Percentiles rank a stretch among this genome's conserved stretches.
These are phyloP conservation scores for Astragalus membranaceus DNA, from an alignment of 306 rosid genomes.

Conservation along the genomic window DNA sequence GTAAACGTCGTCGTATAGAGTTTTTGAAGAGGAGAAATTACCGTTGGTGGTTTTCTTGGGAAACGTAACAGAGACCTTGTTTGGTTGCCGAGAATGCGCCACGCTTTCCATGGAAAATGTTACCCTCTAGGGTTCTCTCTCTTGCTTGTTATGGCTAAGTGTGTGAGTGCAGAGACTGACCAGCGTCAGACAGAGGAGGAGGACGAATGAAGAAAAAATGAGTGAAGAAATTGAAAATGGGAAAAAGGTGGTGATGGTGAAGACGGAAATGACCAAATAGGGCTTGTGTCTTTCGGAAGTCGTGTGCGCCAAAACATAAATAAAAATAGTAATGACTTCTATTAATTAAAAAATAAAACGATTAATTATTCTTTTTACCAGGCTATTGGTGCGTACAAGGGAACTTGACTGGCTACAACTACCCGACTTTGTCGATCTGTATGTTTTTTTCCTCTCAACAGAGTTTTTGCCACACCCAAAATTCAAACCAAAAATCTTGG, in stretches of 20 bases:
- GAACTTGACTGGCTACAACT: too few species aligned
- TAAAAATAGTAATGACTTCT: neutral
- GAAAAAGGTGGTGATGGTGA: conserved; percentile 11
- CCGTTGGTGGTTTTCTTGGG: conserved; percentile 46
- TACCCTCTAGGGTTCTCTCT: conserved; percentile 34
- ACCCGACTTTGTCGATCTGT: too few species aligned
- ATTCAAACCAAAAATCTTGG: too few species aligned
- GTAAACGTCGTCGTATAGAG: conserved; percentile 75
- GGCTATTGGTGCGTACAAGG: too few species aligned
- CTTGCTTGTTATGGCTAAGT: conserved; percentile 8
- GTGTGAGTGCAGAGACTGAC: conserved; percentile 38
- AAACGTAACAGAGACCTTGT: conserved; percentile 36
- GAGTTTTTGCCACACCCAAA: too few species aligned
- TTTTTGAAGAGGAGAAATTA: conserved; percentile 21
- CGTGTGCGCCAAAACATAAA: neutral
- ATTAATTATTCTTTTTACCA: too few species aligned
- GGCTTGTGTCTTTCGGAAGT: neutral
- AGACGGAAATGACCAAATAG: conserved; percentile 32
- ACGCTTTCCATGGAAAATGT: conserved; percentile 58
- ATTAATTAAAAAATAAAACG: too few species aligned
- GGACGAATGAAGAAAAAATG: conserved; percentile 28
- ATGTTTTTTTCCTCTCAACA: too few species aligned
- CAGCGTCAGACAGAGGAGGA: conserved; percentile 46
- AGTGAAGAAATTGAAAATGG: conserved; percentile 25
- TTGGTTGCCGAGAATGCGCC: conserved; percentile 59